A percentile compares a stretch with the other conserved stretches of the same genome.
Evolutionary conservation across 192 early-diverging fungal species (phyloP).

Genomic region (Gryganskiella cystojenkinii): DNA sequence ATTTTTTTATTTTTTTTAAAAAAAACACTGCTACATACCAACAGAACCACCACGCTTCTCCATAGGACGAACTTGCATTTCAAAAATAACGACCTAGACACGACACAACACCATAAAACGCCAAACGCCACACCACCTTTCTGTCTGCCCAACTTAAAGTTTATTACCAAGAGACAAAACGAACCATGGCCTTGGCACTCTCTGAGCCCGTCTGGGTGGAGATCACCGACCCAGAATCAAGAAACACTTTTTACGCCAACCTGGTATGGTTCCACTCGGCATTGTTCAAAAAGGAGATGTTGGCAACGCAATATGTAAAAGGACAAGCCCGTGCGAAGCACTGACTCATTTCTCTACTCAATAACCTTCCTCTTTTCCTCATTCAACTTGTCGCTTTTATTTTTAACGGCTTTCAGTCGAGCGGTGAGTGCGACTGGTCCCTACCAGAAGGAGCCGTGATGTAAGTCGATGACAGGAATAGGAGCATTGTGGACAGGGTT

Average conservation of each 20-base stretch:
- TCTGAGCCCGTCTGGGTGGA: constrained; percentile 68
- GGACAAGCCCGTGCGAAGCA: background rate
- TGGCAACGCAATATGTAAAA: background rate
- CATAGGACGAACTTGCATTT: background rate
- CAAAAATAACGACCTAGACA: no score
- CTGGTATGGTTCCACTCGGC: constrained; percentile 64
- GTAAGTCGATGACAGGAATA: constrained; percentile 56
- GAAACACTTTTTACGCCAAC: constrained; percentile 74
- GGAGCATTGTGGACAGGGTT: no score
- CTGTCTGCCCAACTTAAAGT: background rate
- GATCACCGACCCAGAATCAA: constrained; percentile 75
- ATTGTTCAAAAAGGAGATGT: no score
- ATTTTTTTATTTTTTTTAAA: background rate
- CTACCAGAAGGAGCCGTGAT: constrained; percentile 68
- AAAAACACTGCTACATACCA: background rate
- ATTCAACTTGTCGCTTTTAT: background rate
- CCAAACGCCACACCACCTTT: background rate
- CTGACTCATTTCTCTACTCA: background rate
- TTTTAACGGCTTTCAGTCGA: constrained; percentile 67
- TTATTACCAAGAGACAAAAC: background rate
- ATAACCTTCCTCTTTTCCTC: background rate
- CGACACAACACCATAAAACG: background rate
- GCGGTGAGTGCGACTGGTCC: constrained; percentile 85
- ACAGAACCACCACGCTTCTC: no score
- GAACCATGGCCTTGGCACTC: constrained; percentile 23